Evolutionary conservation across 2,329 filamentous ascomycete species (phyloP).

Genomic region (Chaetomiaceae sp.): DNA sequence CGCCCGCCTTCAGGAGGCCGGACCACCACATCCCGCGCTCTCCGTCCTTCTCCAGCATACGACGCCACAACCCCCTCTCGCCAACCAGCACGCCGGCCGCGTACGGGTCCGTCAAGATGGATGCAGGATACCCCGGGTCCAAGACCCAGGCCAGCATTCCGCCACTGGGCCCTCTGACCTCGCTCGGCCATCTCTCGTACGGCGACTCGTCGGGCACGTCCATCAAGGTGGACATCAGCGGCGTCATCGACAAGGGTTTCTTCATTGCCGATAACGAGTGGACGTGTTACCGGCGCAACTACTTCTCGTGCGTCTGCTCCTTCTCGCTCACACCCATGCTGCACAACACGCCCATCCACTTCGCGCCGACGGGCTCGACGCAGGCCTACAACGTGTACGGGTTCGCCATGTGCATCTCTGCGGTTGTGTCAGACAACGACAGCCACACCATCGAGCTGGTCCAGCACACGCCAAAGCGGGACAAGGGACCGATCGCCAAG

Average conservation of each 20-base stretch:
- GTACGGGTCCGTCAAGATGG: slow-evolving; percentile 48
- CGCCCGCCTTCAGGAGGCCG: slow-evolving; percentile 47
- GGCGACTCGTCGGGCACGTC: slow-evolving; percentile 46
- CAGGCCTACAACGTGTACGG: slow-evolving; percentile 63
- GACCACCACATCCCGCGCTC: slow-evolving; percentile 45
- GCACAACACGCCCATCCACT: slow-evolving; percentile 43
- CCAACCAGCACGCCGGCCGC: slow-evolving; percentile 48
- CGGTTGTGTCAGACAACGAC: slow-evolving; percentile 70
- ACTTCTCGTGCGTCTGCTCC: slow-evolving; percentile 80
- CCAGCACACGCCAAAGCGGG: slow-evolving; percentile 86
- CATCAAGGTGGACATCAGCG: slow-evolving; percentile 69
- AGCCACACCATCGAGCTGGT: slow-evolving; percentile 78
- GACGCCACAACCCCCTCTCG: slow-evolving; percentile 48
- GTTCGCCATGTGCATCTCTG: slow-evolving; percentile 81
- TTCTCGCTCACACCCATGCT: slow-evolving; percentile 60
- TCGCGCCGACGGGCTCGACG: slow-evolving; percentile 47
- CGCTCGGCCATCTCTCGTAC: slow-evolving; percentile 59
- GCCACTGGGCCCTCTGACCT: slow-evolving; percentile 47
- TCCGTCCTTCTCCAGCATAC: slow-evolving; percentile 45
- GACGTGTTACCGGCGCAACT: slow-evolving; percentile 91
- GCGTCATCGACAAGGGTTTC: slow-evolving; percentile 85
- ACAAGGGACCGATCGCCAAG: slow-evolving; percentile 76
- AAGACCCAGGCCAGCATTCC: slow-evolving; percentile 46
- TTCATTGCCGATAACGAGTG: slow-evolving; percentile 77
- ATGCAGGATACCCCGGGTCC: slow-evolving; percentile 37